Evolutionary conservation across 345 rosid genomes (phyloP), one percentile per base, ranked within the genome.

Genomic region (Mangifera indica): DNA sequence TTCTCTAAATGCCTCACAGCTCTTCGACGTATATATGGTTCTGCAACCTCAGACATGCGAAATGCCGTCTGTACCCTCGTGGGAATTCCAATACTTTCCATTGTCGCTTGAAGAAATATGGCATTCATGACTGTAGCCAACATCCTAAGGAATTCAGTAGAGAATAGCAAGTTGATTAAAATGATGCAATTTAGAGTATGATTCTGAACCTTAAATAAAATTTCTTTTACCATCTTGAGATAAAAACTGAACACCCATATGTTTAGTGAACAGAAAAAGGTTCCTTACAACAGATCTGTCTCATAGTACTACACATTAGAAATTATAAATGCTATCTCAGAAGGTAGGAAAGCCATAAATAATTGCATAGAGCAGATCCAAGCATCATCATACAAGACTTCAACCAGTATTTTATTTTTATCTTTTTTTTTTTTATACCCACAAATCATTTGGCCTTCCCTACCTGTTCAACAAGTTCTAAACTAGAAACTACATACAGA

Each of bases 111-210:
- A 72, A 94, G 98, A 83, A 85, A 94, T 69, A 92, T 88, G 32
- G 97, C 97, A 80, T 94, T 94, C 98, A 94, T 92, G 46, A 92
- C 97, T 53, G 98, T 92, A n/a, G 98, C 98, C 54, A 94, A 73
- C 97, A 90, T 94, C 74, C 98, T 94, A 77, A 65, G 59, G 68
- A 78, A 67, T 55, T n/a, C 24, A 72, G 64, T 14, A 45, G 45
- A 58, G 34, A 21, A 22, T 21, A 11, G 56, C 6, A 55, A 51
- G 59, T 72, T 29, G 60, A 29, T 10, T 7, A 3, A 66, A 42
- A 60, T n/a, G 14, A 51, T 45, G 42, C 25, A 29, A 72, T 48
- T 57, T 63, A 29, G 17, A 62, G 10, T 40, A 12, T 15, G 29
- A 55, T 13, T 54, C 55, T 52, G 29, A 0, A 25, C 44, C 32